Evolutionary conservation across 129 eudicot species (phyloP), one percentile per base, ranked within the genome.

Genomic region (Logfia minima): DNA sequence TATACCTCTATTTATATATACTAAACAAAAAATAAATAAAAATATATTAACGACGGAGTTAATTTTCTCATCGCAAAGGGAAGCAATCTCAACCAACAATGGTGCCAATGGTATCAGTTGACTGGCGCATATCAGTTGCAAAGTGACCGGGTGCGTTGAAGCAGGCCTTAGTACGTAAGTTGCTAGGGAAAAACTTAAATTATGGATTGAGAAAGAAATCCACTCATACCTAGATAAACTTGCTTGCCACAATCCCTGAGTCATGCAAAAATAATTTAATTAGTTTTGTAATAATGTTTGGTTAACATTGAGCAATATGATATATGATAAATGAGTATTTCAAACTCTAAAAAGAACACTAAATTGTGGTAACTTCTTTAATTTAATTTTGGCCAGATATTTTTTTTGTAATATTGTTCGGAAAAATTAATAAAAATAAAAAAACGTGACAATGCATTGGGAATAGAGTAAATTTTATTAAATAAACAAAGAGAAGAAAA

Each of bases 211-310:
- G 22, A n/a, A 23, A 60, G 14, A 71, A 18, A 34, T 24, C 43
- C 0, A 35, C 63, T 18, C 84, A 4, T 86, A 94, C 98, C 98
- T 31, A 94, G 86, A 82, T 94, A 94, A 75, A 94, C 98, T 81
- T 94, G 98, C 68, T 94, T 94, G 60, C 98, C 98, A 74, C 98
- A 94, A 70, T 94, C 98, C 98, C 98, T 94, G 83, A 56, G 62
- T 79, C 76, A 81, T 75, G 61, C 70, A 28, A 62, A 77, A 75
- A 19, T 13, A 19, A 72, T 52, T 28, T 26, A 55, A 56, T 74
- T 66, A 65, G 52, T 79, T 71, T n/a, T 59, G 22, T 14, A 58
- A 19, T 8, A 39, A 39, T 39, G 13, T 39, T 39, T 39, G 8
- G 0, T 39, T 34, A 34, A 39, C 48, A 34, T 0, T 34, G 37